Base-by-base conservation (phyloP, 2,329 filamentous ascomycete species). In the Claviceps fusiformis region DNA sequence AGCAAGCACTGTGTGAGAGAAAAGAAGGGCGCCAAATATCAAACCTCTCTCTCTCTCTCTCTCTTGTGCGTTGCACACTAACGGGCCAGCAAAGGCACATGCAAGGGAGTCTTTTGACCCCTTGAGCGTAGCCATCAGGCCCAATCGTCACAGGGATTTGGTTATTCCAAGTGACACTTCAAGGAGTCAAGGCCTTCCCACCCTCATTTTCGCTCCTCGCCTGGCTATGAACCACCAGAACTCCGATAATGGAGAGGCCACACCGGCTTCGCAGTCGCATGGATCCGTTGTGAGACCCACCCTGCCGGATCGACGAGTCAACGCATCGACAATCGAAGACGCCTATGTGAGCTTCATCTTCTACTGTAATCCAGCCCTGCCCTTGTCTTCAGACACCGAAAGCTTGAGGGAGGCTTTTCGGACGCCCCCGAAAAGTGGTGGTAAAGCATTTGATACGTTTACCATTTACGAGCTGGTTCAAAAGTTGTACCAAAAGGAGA, bases 261-360 rank as follows among this genome's bases (percentile, higher is more conserved):
- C 44, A 37, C 29, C 52, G 17, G 33, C 45, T 17, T 53, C 44
- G 7, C 35, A 27, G 24, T 43, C 54, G 19, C 48, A 43, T 35
- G 51, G 33, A 48, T 55, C 60, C 50, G 53, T 57, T 45, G 55
- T 57, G 41, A 61, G 60, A 31, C 63, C 62, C 43, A 58, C 70
- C 24, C 70, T 92, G 50, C 91, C 91, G 8, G 75, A 82, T 55
- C 81, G 78, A 59, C 73, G 82, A 58, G 82, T 95, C 35, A 83
- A 80, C 3, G 78, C 82, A 62, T 78, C 80, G 2, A 86, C 79
- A 13, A 84, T 96, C 60, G 87, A 91, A 64, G 82, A 92, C 66
- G 85, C 88, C 52, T 96, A 91, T 67, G 84, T 91, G 57, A 70
- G 75, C 61, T 96, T 96, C 67, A 87, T 96, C 62, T 76, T 96